A percentile compares a stretch with the other conserved stretches of the same genome.
Evolutionary conservation across 257 asterid species (phyloP).

Genomic region (Salvia rosmarinus): DNA sequence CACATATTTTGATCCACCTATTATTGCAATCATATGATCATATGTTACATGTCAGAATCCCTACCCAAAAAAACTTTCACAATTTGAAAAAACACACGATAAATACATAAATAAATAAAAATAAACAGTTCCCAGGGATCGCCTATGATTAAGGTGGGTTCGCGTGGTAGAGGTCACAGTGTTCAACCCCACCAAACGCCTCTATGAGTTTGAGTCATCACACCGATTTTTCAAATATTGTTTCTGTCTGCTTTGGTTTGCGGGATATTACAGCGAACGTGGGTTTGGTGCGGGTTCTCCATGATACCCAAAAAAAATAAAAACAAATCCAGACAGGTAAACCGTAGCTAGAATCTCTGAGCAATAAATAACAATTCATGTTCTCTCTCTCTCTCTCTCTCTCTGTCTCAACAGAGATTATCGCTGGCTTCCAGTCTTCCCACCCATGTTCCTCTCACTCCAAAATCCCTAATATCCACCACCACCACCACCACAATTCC

Average conservation of each 20-base stretch:
- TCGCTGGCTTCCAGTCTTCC: conserved; percentile 84
- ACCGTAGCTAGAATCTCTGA: conserved; percentile 36
- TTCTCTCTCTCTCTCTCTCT: conserved; percentile 47
- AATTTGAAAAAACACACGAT: neutral
- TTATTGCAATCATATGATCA: conserved; percentile 4
- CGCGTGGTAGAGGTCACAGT: no score
- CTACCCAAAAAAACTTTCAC: neutral
- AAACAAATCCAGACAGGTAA: conserved; percentile 51
- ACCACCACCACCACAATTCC: conserved; percentile 26
- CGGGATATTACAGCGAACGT: no score
- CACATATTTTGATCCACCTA: neutral
- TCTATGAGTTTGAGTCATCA: no score
- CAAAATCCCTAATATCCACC: conserved; percentile 31
- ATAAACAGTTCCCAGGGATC: no score
- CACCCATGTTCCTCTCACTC: conserved; percentile 64
- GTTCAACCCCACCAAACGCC: no score
- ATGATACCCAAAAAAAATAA: no score
- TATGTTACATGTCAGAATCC: neutral
- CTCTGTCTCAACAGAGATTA: conserved; percentile 47
- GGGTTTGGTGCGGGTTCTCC: no score
- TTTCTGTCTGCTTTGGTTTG: no score
- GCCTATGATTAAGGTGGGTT: no score
- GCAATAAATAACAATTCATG: conserved; percentile 54
- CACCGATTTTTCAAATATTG: no score
- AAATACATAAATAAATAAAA: no score